Base-by-base conservation (phyloP, 345 rosid species). In the rapeseed (Brassica napus) region DNA sequence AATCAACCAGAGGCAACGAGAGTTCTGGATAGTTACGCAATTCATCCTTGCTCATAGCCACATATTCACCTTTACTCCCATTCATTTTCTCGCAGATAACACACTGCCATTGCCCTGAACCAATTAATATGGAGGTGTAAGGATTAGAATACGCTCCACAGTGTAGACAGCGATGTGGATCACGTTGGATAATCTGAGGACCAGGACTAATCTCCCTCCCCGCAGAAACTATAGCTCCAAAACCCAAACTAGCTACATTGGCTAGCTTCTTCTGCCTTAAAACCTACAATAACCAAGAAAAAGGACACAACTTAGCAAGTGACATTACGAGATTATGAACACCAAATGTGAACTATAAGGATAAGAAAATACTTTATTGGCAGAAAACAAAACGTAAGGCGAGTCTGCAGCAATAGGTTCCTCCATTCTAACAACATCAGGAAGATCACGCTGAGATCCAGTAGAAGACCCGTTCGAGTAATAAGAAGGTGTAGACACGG, bases 41-140 rank as follows among this genome's bases (percentile, higher is more conserved):
- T 65, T 93, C 97, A 73, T 92, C 89, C 81, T 88, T 90, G 84
- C 79, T 85, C 8, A 92, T 74, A 82, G 97, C 92, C 65, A 88
- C 79, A 64, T 96, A 96, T 83, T 93, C 99, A 64, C 97, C 97
- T 83, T 81, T 87, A 84, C 98, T 96, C 55, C 86, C 94, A 84
- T 92, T 90, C 84, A 96, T 73, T 60, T 68, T 85, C 76, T 76
- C 52, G 83, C 97, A 96, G 72, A 96, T 86, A 52, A 93, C 86
- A 62, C 99, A 96, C 75, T 96, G 97, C 99, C 97, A 96, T 79
- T 96, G 97, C 65, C 98, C 99, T 15, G 97, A 93, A 60, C 99
- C 90, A 80, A 92, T 83, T 77, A 96, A 82, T 72, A 93, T 83
- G 75, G 90, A 86, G 88, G 92, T 89, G 52, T 90, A 90, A 16